Evolutionary conservation across 2,329 filamentous ascomycete species (phyloP), one percentile per base, ranked within the genome.

Genomic region (Salinomyces thailandicus): DNA sequence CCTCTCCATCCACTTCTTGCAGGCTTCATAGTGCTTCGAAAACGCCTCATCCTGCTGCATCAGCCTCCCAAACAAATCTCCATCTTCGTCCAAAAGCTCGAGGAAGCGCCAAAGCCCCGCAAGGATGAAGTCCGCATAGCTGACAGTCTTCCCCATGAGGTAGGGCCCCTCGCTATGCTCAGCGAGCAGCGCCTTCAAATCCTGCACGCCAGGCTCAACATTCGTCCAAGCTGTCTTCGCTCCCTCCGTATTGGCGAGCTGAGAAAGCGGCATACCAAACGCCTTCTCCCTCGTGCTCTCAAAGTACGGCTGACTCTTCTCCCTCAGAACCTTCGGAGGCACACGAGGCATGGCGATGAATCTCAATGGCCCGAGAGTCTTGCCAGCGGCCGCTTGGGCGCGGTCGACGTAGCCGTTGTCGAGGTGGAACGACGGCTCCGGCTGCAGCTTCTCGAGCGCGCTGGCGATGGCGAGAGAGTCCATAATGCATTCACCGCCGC

Each of bases 401-500:
- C 60, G 46, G 5, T 51, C 41, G 5, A 45, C 40, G 26, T 67
- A 57, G 0, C 70, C 67, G 0, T 71, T 68, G 46, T 79, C 69
- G 2, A 82, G 61, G 43, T 72, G 68, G 2, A 81, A 53, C 0
- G 72, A 62, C 0, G 77, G 78, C 15, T 63, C 56, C 0, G 79
- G 79, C 44, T 81, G 63, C 0, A 61, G 58, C 36, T 66, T 59
- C 50, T 85, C 79, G 20, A 85, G 63, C 13, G 63, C 63, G 11
- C 59, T 46, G 11, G 72, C 75, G 44, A 85, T 85, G 29, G 60
- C 59, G 43, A 60, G 62, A 1, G 75, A 80, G 52, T 85, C 78
- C 72, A 77, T 81, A 6, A 79, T 46, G 49, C 72, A 77, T 1
- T 54, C 69, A 13, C 72, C 74, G 32, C 77, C 68, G 0, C 69